These are phyloP conservation scores for Aspergillus sp. DNA, from an alignment of 2,329 filamentous ascomycete species.

Conservation along the genomic window DNA sequence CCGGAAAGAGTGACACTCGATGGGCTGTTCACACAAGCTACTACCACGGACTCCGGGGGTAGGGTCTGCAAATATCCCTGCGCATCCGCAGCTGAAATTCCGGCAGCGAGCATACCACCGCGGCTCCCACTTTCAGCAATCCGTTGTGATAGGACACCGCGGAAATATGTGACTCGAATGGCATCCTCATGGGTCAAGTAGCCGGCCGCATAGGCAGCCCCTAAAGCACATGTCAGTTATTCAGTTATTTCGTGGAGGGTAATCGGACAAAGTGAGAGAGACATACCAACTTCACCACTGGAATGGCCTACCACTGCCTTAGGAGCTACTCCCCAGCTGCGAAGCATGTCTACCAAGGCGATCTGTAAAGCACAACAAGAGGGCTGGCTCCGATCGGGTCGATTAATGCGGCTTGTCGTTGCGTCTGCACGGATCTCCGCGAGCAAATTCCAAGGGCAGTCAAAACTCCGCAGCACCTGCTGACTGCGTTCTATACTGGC, in stretches of 20 bases:
- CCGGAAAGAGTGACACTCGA: slow-evolving; percentile 50
- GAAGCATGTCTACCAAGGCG: slow-evolving; percentile 28
- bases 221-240: slow-evolving; percentile 3
- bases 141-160: slow-evolving; percentile 22
- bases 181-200: slow-evolving; percentile 24
- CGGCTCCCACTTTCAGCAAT: slow-evolving; percentile 15
- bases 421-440: slow-evolving; percentile 22
- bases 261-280: no score
- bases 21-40: neutral
- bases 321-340: slow-evolving; percentile 23
- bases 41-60: neutral
- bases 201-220: slow-evolving; percentile 31
- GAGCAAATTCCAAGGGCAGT: slow-evolving; percentile 30
- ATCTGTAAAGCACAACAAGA: slow-evolving; percentile 30
- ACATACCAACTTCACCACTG: slow-evolving; percentile 32
- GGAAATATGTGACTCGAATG: slow-evolving; percentile 26
- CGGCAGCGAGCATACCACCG: slow-evolving; percentile 25
- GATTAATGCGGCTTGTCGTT: slow-evolving; percentile 18
- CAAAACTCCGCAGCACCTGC: slow-evolving; percentile 7
- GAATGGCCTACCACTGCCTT: slow-evolving; percentile 32
- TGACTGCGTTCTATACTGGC: slow-evolving; percentile 13
- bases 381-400: slow-evolving; percentile 31
- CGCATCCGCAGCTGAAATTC: neutral
- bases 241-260: no score
- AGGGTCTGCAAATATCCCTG: neutral